Conservation (phyloP, 768 basidiomycete genomes). For the Trametes villosa region DNA sequence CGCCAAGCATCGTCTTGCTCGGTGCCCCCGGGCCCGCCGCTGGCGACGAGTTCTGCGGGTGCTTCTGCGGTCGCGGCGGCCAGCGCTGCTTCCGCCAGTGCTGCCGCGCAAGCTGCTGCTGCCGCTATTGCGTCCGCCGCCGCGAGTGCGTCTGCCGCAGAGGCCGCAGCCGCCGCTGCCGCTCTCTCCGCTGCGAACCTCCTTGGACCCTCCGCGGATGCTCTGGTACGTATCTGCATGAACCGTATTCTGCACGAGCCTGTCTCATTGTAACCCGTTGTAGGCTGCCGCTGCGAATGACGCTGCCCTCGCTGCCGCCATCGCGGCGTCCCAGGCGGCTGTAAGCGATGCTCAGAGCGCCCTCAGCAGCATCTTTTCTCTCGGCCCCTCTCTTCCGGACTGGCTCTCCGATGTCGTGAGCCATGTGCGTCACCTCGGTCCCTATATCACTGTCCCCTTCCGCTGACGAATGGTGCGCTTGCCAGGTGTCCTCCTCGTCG, state of each 20-base stretch:
- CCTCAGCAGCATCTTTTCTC: neutral
- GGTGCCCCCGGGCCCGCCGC: neutral
- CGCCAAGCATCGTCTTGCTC: neutral
- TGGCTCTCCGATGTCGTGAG: neutral
- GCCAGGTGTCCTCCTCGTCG: neutral
- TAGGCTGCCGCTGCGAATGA: neutral
- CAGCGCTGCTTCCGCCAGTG: neutral
- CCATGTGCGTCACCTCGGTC: neutral
- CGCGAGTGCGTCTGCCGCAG: neutral
- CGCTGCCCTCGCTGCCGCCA: neutral
- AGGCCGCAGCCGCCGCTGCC: neutral
- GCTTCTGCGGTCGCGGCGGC: neutral
- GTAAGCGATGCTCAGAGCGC: neutral
- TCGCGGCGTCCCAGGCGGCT: neutral
- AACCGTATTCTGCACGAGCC: neutral
- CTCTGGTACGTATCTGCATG: neutral
- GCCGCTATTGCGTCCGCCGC: neutral
- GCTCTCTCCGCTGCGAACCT: neutral
- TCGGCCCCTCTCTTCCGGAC: slow-evolving; percentile 1
- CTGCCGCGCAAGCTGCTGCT: neutral
- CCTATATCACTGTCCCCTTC: neutral
- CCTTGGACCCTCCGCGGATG: neutral
- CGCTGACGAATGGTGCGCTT: neutral
- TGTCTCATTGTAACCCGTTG: neutral
- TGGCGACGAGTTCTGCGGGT: neutral